phyloP scores from a whole-genome alignment of 192 early-diverging fungal genomes.

The Backusella parvicylindrica region DNA sequence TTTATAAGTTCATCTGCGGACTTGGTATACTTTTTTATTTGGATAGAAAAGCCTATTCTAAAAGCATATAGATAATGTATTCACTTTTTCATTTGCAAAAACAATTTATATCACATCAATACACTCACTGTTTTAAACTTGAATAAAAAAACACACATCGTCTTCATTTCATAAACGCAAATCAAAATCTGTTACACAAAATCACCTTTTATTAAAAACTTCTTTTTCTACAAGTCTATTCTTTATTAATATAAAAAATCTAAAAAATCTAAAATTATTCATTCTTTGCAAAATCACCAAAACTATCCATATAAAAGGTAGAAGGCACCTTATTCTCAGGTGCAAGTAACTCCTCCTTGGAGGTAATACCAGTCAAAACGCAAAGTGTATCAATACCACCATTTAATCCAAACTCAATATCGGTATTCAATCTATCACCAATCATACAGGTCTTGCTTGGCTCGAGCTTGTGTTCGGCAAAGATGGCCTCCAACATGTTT shows the following conservation, averaged over 20 bases:
- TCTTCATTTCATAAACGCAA: no score
- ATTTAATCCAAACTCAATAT: constrained; percentile 89
- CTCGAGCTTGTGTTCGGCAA: constrained; percentile 77
- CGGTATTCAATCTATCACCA: constrained; percentile 94
- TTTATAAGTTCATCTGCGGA: not conserved
- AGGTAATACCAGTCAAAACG: constrained; percentile 77
- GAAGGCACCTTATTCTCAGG: constrained; percentile 29
- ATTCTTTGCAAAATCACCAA: constrained; percentile 38
- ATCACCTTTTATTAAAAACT: not conserved
- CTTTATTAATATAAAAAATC: not conserved
- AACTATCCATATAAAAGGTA: constrained; percentile 43
- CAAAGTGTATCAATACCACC: constrained; percentile 86
- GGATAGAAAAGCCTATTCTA: not conserved
- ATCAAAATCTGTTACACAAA: no score
- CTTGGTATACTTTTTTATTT: not conserved
- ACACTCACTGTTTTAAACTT: no score
- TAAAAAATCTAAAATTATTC: not conserved
- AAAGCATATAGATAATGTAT: not conserved
- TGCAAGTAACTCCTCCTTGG: not conserved
- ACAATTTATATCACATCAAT: no score
- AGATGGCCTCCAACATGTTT: constrained; percentile 92
- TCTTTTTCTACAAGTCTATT: not conserved
- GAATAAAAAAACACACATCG: no score
- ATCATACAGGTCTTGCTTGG: constrained; percentile 89
- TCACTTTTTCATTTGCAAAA: no score